phyloP scores from a whole-genome alignment of 805 yeast species.

The Zygosaccharomyces pseudorouxii region DNA sequence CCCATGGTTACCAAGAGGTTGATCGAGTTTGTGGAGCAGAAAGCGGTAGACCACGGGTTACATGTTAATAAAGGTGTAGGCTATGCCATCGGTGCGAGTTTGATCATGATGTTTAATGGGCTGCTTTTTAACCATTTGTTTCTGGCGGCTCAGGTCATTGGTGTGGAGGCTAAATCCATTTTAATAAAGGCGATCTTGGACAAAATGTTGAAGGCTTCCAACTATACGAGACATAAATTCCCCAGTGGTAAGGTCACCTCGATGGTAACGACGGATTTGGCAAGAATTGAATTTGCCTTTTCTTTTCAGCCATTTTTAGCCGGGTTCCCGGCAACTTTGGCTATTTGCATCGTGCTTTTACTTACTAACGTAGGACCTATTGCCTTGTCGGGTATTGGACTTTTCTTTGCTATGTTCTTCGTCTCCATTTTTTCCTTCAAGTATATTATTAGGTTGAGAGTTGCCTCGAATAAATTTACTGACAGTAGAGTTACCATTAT shows the following conservation, averaged over 20 bases:
- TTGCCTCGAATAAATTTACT: constrained; percentile 55
- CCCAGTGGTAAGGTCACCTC: constrained; percentile 72
- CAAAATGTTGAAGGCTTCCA: constrained; percentile 60
- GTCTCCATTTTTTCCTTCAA: constrained; percentile 46
- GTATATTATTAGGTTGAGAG: constrained; percentile 51
- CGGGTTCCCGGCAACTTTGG: constrained; percentile 59
- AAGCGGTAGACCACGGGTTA: constrained; percentile 40
- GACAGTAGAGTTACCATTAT: constrained; percentile 72
- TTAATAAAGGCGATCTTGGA: constrained; percentile 65
- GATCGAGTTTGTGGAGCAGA: constrained; percentile 57
- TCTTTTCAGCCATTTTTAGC: constrained; percentile 61
- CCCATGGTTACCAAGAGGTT: constrained; percentile 65
- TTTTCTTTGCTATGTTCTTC: constrained; percentile 41
- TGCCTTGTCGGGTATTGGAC: constrained; percentile 65
- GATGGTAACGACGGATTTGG: constrained; percentile 73
- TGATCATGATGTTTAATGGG: constrained; percentile 48
- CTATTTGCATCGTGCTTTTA: constrained; percentile 59
- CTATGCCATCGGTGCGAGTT: constrained; percentile 63
- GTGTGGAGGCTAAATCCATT: constrained; percentile 67
- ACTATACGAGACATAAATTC: constrained; percentile 51
- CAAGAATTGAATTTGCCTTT: constrained; percentile 75
- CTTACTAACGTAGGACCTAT: constrained; percentile 66
- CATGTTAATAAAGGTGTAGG: constrained; percentile 63
- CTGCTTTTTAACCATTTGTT: constrained; percentile 57
- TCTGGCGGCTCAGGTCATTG: constrained; percentile 55